Conservation (phyloP, 768 basidiomycete genomes). For the Amylocystis lapponica region DNA sequence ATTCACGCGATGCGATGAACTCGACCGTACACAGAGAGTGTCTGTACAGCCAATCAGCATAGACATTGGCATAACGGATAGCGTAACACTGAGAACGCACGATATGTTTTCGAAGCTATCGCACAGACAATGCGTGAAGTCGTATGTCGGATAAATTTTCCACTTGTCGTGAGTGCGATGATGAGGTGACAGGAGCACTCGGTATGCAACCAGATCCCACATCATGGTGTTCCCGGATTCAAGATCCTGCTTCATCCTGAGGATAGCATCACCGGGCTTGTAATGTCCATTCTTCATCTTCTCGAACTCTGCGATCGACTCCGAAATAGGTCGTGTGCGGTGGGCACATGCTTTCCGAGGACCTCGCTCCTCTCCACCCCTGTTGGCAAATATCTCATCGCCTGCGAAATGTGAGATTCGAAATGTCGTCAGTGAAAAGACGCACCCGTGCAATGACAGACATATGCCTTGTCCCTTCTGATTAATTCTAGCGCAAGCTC, state of each 20-base stretch:
- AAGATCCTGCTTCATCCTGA: slow-evolving; percentile 97
- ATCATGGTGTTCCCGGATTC: slow-evolving; percentile 93
- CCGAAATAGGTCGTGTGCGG: slow-evolving; percentile 76
- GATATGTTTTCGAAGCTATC: slow-evolving; percentile 99
- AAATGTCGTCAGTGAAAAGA: slow-evolving; percentile 9
- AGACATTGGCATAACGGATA: no score
- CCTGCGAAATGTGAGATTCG: slow-evolving; percentile 38
- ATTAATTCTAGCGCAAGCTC: slow-evolving; percentile 86
- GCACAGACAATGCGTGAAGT: slow-evolving; percentile 96
- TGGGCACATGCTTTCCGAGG: slow-evolving; percentile 83
- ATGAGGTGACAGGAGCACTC: slow-evolving; percentile 85
- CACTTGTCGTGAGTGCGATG: slow-evolving; percentile 91
- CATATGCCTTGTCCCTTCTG: slow-evolving; percentile 87
- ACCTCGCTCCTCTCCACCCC: slow-evolving; percentile 79
- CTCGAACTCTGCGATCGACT: slow-evolving; percentile 85
- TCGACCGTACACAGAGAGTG: slow-evolving; percentile 97
- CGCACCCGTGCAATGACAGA: slow-evolving; percentile 94
- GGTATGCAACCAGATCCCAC: slow-evolving; percentile 99
- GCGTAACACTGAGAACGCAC: slow-evolving; percentile 52
- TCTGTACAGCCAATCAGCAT: slow-evolving; percentile 35
- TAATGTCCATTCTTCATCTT: slow-evolving; percentile 91
- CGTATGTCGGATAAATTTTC: slow-evolving; percentile 98
- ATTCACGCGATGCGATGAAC: slow-evolving; percentile 92
- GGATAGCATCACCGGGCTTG: slow-evolving; percentile 83
- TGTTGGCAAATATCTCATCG: slow-evolving; percentile 85